Evolutionary conservation across 345 rosid species (phyloP), one percentile per base, ranked within the genome.

Genomic region (Melastoma malabathricum): DNA sequence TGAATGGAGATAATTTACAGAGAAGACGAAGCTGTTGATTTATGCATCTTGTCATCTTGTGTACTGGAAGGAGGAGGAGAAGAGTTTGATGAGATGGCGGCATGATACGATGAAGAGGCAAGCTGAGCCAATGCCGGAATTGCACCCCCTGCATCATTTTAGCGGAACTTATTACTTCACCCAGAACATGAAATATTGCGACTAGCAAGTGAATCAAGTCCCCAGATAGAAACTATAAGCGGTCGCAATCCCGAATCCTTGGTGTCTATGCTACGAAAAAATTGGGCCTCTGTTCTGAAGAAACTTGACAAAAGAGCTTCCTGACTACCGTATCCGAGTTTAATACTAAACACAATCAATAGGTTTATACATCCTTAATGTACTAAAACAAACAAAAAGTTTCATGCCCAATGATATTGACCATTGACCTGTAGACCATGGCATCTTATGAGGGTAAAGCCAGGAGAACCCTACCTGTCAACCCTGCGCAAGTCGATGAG

Each of bases 401-500:
- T 1, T 31, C 6, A 31, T 9, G 38, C 38, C 10, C 1, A 31
- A 5, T 31, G 38, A 31, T 31, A 31, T 9, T 5, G 10, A 5
- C 10, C 38, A 31, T 31, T 31, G 10, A 31, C 38, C 38, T 5
- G 7, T 7, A 31, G 38, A 31, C 7, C 6, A 31, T 31, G 38
- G 38, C 38, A 31, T 31, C 38, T 9, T 9, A 9, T 9, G 38
- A 31, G 10, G 38, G 6, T 38, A 45, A 47, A 57, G 51, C 9
- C 48, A 58, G 22, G 18, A 15, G 53, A 73, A 51, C 29, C 38
- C 10, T 31, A 86, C 98, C 96, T 77, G 84, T 76, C 67, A 86
- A 69, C 29, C 94, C 93, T 20, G 95, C 95, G 68, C 89, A 90
- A 51, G 92, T 85, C 18, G 95, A 82, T 58, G 98, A 82, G 83